phyloP scores from a whole-genome alignment of 2,329 filamentous ascomycete genomes.

The Aspergillus texensis region DNA sequence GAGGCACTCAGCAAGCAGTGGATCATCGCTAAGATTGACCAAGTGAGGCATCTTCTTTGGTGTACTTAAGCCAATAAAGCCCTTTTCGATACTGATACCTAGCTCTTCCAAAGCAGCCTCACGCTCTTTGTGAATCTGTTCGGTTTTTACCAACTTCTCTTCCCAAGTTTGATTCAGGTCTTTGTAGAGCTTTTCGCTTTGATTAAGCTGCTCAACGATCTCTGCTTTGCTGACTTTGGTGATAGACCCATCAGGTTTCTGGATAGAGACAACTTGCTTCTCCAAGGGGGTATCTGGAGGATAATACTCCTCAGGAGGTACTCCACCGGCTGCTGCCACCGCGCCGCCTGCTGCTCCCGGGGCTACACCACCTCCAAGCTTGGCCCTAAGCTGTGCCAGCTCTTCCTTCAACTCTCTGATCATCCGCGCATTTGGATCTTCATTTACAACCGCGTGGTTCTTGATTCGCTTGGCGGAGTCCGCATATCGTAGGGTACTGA shows the following conservation, averaged over 20 bases:
- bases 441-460: constrained; percentile 99
- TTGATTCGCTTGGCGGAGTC: constrained; percentile 99
- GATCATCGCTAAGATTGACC: constrained; percentile 95
- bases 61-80: constrained; percentile 90
- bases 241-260: constrained; percentile 76
- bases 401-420: constrained; percentile 98
- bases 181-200: constrained; percentile 93
- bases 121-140: constrained; percentile 95
- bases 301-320: constrained; percentile 78
- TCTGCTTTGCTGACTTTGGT: constrained; percentile 98
- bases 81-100: constrained; percentile 98
- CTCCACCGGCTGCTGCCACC: constrained; percentile 49
- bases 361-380: constrained; percentile 66
- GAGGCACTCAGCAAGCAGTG: constrained; percentile 89
- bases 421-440: constrained; percentile 98
- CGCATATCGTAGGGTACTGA: constrained; percentile 93
- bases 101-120: constrained; percentile 94
- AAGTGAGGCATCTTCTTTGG: constrained; percentile 99
- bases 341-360: constrained; percentile 46
- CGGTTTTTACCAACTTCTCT: constrained; percentile 90
- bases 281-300: constrained; percentile 89
- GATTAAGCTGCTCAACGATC: constrained; percentile 92
- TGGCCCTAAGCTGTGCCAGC: constrained; percentile 79
- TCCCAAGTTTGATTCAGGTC: constrained; percentile 99
- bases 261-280: constrained; percentile 95